phyloP scores from a whole-genome alignment of 2,329 filamentous ascomycete genomes.

The Hyphodiscus sp. region DNA sequence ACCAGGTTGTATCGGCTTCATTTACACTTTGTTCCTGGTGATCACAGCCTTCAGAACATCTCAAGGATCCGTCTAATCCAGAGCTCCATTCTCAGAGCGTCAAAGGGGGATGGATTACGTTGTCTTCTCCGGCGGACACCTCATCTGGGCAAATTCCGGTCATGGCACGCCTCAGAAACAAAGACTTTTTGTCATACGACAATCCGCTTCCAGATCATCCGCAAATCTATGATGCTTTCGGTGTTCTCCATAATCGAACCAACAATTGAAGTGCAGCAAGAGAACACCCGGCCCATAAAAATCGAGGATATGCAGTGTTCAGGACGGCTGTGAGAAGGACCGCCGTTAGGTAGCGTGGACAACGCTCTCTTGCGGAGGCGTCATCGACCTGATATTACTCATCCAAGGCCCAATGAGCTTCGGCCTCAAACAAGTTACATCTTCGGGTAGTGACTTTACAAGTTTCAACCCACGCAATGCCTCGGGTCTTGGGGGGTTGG shows the following conservation, averaged over 20 bases:
- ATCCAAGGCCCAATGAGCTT: neutral
- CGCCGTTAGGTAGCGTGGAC: neutral
- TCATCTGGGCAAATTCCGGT: neutral
- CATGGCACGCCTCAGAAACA: neutral
- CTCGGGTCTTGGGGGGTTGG: neutral
- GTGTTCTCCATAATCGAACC: neutral
- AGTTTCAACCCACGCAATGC: no score
- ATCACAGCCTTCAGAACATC: neutral
- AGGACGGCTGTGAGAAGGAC: neutral
- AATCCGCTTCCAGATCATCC: neutral
- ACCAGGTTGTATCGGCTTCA: conserved; percentile 12
- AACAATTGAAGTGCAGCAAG: neutral
- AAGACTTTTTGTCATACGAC: neutral
- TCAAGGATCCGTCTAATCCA: neutral
- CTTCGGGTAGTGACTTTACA: neutral
- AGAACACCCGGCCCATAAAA: neutral
- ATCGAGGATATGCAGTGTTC: neutral
- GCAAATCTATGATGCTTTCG: neutral
- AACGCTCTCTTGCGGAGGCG: no score
- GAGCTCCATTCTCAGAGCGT: neutral
- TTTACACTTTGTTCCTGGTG: conserved; percentile 1
- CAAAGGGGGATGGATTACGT: no score
- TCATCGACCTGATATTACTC: neutral
- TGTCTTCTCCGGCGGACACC: no score
- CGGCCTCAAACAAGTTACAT: neutral